Percentiles rank a stretch among this genome's conserved stretches.
phyloP scores from a whole-genome alignment of 1,139 yeast genomes.

The Arxiozyma slooffiae region DNA sequence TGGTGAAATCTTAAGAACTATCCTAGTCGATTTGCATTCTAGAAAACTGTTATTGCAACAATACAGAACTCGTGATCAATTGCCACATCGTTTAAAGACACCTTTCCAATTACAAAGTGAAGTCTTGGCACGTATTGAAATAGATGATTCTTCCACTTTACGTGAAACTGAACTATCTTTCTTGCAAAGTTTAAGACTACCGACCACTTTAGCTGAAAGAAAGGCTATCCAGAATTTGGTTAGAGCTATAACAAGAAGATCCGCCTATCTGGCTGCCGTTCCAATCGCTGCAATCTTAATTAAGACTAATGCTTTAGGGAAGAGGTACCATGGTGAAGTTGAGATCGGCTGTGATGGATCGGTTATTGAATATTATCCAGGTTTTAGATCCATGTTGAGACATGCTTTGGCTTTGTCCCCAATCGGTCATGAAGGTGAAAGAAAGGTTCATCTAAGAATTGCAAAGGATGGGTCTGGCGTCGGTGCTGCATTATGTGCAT shows the following conservation, averaged over 20 bases:
- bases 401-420: slow-evolving; percentile 64
- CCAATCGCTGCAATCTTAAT: slow-evolving; percentile 73
- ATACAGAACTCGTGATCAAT: slow-evolving; percentile 41
- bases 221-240: slow-evolving; percentile 59
- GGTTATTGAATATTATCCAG: slow-evolving; percentile 85
- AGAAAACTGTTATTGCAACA: slow-evolving; percentile 49
- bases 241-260: slow-evolving; percentile 70
- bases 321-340: slow-evolving; percentile 53
- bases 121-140: slow-evolving; percentile 70
- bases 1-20: slow-evolving; percentile 76
- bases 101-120: slow-evolving; percentile 80
- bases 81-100: slow-evolving; percentile 58
- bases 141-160: slow-evolving; percentile 65
- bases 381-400: slow-evolving; percentile 64
- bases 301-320: slow-evolving; percentile 46
- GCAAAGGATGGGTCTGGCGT: slow-evolving; percentile 95
- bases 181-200: slow-evolving; percentile 53
- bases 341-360: slow-evolving; percentile 95
- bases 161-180: slow-evolving; percentile 56
- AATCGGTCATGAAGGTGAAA: slow-evolving; percentile 60
- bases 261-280: slow-evolving; percentile 77
- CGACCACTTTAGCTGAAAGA: slow-evolving; percentile 63
- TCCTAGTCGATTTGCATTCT: slow-evolving; percentile 55
- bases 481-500: slow-evolving; percentile 90
- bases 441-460: slow-evolving; percentile 61